Base-by-base conservation (phyloP, 176 grass and related monocot species). In the Rhynchospora breviuscula region DNA sequence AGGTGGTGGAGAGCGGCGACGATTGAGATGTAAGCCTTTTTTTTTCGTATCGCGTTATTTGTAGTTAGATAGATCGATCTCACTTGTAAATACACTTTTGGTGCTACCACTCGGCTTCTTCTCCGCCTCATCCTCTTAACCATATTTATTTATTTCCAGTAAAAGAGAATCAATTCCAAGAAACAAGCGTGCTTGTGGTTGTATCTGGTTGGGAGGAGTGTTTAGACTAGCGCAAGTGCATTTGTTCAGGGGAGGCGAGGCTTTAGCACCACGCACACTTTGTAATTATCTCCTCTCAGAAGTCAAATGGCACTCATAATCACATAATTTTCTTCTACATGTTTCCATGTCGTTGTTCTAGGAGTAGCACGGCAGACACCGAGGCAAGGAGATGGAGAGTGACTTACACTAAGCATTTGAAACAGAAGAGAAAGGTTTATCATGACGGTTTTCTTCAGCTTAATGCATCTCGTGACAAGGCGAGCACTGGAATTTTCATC, bases 371-470 rank as follows among this genome's bases (percentile, higher is more conserved):
- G 80, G 80, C 17, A 82, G 45, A 29, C 21, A 82, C 19, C 19
- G 35, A 85, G 47, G 63, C 61, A 13, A 84, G 33, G 81, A 85
- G 73, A 59, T 93, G 89, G 92, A 78, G 84, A 54, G 89, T 86
- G 65, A 91, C 92, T 54, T 98, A 91, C 85, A 94, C 95, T 1
- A 95, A 90, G 65, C 92, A 98, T 60, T 15, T 98, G 79, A 95
- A 90, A 81, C 89, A 98, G 82, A 98, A 93, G 86, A 90, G 92
- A 64, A 95, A 98, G 88, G 85, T 83, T 66, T 98, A 95, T 85
- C 89, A 93, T 4, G 89, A 98, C 29, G 95, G 91, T 8, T 69
- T 83, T 71, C 57, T 98, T 26, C 73, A 91, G 57, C 74, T 93
- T 51, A 79, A 21, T 0, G 68, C 67, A 83, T 91, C 90, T 66